Evolutionary conservation across 1,284 basidiomycete species (phyloP), one percentile per base, ranked within the genome.

Genomic region (Rhodotorula sp.): DNA sequence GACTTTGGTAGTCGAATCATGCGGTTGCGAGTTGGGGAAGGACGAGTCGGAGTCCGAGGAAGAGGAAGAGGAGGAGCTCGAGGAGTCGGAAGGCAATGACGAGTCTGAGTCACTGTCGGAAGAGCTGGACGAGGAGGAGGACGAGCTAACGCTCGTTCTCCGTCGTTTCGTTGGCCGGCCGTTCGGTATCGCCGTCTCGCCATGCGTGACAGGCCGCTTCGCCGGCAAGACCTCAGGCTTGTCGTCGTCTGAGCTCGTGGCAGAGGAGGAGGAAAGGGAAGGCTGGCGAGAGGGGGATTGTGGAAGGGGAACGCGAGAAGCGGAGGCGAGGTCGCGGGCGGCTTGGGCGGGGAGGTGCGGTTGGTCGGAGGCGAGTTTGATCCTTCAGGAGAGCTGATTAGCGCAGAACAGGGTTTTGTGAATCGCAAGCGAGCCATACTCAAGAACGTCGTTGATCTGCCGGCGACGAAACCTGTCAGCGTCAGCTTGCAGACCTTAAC

Each of bases 391-490:
- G 11, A 34, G 49, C 15, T 11, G 9, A 32, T 58, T n/a, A 59
- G 47, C 34, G 6, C 29, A 1, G 2, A 3, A 8, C 10, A n/a
- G 17, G 19, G 8, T 4, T 11, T 9, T 1, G 8, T 19, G 19
- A 1, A 30, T 2, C 10, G 20, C 1, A 24, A 19, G 30, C 2
- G 2, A 2, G 34, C 29, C 63, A 30, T 13, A 73, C 72, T 73
- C 72, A 44, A 73, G 64, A 44, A 73, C 59, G 52, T 73, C 72
- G 52, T 68, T 68, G 27, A 58, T 39, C 72, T 73, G 55, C 15
- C 34, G 17, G 22, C 19, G 19, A n/a, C 6, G 10, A 49, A 60
- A 47, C 32, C 34, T 8, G 30, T 36, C 27, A n/a, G 32, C 4
- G 0, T 20, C 11, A 24, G 10, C 10, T 27, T 9, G 9, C 24